Evolutionary conservation across 306 rosid species (phyloP), one percentile per base, ranked within the genome.

Genomic region (Biancaea sappan): DNA sequence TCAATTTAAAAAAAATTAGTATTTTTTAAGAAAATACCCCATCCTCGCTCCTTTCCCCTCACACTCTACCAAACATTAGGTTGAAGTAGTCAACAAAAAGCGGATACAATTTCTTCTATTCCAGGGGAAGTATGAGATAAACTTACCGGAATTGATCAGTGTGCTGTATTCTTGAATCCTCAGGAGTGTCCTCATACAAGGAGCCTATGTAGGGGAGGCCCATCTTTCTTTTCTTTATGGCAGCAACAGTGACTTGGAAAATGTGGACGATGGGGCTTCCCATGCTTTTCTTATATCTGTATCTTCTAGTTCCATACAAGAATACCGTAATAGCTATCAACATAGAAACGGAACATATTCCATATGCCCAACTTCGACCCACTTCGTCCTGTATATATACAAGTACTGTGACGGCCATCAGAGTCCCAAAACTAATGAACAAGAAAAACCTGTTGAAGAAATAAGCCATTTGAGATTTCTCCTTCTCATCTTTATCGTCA

Each of bases 241-340:
- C 79, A 44, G 97, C 96, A 32, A 40, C 81, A 74, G 88, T 43
- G 74, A 91, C 98, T 83, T 88, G 98, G 19, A 81, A 85, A 57
- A 91, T 91, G 0, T 91, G 96, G 69, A 91, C 94, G 41, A 89
- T 80, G 70, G 98, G 98, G 76, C 97, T 91, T 69, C 98, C 97
- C 63, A 32, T 19, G 80, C 94, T 88, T 82, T 72, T 86, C 84
- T 89, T 94, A 81, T 84, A 86, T 47, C 97, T 74, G 74, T 91
- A 91, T 73, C 86, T 82, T 63, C 47, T 88, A 38, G 86, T 85
- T 70, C 98, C 98, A 13, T 59, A 65, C 16, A 91, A 25, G 79
- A 91, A 86, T 6, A 89, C 34, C 47, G 78, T 9, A 54, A 91
- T 86, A 69, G 92, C 86, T 52, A 85, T 74, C 52, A 78, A 29